These are phyloP conservation scores for Fragaria nilgerrensis DNA, from an alignment of 306 rosid genomes.

Conservation along the genomic window DNA sequence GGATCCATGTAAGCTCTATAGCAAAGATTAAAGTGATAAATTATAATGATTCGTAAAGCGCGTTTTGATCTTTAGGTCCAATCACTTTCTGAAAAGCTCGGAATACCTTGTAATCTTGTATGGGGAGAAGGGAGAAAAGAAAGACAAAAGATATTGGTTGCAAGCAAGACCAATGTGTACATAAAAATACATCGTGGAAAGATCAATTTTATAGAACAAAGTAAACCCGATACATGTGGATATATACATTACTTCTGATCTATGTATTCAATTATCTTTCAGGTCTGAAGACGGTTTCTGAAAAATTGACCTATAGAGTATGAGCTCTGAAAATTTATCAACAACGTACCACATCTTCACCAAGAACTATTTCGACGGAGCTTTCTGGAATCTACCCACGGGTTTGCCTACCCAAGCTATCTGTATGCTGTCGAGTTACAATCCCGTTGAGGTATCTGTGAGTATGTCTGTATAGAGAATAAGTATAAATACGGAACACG, in stretches of 20 bases:
- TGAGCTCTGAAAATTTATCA: not conserved
- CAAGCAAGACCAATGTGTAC: constrained; percentile 18
- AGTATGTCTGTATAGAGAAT: too few species aligned
- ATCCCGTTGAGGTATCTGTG: too few species aligned
- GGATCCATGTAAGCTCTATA: constrained; percentile 32
- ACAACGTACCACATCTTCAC: too few species aligned
- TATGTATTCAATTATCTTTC: not conserved
- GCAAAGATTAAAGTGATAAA: constrained; percentile 12
- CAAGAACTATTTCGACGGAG: too few species aligned
- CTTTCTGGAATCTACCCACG: too few species aligned
- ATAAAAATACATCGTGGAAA: not conserved
- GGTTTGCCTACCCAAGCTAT: too few species aligned
- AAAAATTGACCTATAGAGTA: not conserved
- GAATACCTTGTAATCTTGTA: constrained; percentile 40
- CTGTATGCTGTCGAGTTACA: too few species aligned
- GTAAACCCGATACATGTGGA: not conserved
- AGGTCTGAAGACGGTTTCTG: not conserved
- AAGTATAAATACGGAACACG: too few species aligned
- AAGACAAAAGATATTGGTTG: constrained; percentile 22
- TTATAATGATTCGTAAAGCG: constrained; percentile 15
- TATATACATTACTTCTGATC: not conserved
- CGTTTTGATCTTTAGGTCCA: constrained; percentile 20
- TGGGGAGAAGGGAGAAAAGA: constrained; percentile 11
- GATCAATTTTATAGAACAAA: not conserved
- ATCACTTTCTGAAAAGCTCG: constrained; percentile 31